These are phyloP conservation scores for Chalciporus pseudorubinellus DNA, from an alignment of 768 basidiomycete species.

Conservation along the genomic window DNA sequence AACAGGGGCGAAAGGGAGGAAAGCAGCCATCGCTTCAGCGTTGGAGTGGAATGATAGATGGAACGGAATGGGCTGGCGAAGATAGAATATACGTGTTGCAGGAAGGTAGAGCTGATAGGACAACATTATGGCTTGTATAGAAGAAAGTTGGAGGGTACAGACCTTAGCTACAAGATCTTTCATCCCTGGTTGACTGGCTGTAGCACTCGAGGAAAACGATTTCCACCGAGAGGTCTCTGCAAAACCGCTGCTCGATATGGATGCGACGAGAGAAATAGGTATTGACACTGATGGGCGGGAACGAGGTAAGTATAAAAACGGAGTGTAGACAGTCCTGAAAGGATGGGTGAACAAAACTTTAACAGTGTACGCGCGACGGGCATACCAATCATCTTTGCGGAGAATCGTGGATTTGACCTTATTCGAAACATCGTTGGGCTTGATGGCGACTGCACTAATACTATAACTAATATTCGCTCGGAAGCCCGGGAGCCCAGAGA, in stretches of 20 bases:
- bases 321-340: conserved; percentile 52
- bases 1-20: conserved; percentile 58
- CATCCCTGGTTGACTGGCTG: conserved; percentile 33
- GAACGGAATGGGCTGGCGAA: conserved; percentile 63
- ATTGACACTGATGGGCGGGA: conserved; percentile 55
- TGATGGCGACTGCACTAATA: conserved; percentile 51
- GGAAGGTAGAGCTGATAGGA: conserved; percentile 49
- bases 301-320: conserved; percentile 65
- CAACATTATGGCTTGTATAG: not conserved
- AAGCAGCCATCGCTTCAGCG: conserved; percentile 53
- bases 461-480: conserved; percentile 62
- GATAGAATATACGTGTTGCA: conserved; percentile 55
- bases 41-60: conserved; percentile 59
- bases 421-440: conserved; percentile 42
- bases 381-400: conserved; percentile 55
- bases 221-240: conserved; percentile 49
- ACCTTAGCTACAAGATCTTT: conserved; percentile 41
- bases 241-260: conserved; percentile 39
- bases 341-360: not conserved
- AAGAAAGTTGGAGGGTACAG: conserved; percentile 3
- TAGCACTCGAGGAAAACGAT: conserved; percentile 40
- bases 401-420: conserved; percentile 53
- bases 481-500: conserved; percentile 73
- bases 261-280: conserved; percentile 42
- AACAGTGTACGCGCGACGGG: not conserved